Evolutionary conservation across 257 asterid genomes (phyloP).

Genomic region (Eustoma russellianum): DNA sequence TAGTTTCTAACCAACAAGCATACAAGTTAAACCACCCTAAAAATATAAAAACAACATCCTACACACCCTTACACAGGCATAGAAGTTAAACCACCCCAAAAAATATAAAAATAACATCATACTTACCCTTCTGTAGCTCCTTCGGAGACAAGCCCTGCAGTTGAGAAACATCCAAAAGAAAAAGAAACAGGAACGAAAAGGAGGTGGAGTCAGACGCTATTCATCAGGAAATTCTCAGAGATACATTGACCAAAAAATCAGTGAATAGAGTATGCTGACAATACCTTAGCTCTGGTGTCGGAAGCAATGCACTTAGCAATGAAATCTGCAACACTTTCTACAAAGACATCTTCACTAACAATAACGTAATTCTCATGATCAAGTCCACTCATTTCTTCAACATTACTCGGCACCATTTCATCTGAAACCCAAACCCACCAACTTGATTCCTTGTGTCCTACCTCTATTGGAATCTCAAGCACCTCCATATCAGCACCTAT

Average conservation of each 20-base stretch:
- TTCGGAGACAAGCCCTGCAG: slow-evolving; percentile 70
- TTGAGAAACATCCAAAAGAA: slow-evolving; percentile 5
- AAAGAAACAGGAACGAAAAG: neutral
- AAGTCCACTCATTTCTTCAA: slow-evolving; percentile 67
- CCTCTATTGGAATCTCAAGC: slow-evolving; percentile 51
- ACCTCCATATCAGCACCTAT: slow-evolving; percentile 48
- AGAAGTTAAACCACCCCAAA: neutral
- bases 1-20: neutral
- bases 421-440: slow-evolving; percentile 98
- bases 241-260: neutral
- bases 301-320: slow-evolving; percentile 84
- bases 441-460: slow-evolving; percentile 69
- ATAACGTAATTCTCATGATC: slow-evolving; percentile 70
- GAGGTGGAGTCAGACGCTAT: neutral
- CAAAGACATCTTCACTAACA: slow-evolving; percentile 70
- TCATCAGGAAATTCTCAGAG: neutral
- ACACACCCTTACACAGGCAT: slow-evolving; percentile 37
- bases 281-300: slow-evolving; percentile 63
- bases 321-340: slow-evolving; percentile 85
- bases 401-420: slow-evolving; percentile 38
- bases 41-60: neutral
- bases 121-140: slow-evolving; percentile 70
- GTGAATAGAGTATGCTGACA: too few species aligned
- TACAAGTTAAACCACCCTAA: neutral
- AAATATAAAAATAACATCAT: neutral